Percentiles rank a stretch among this genome's conserved stretches.
Conservation (phyloP, 257 asterid genomes). For the Scutellaria galericulata region DNA sequence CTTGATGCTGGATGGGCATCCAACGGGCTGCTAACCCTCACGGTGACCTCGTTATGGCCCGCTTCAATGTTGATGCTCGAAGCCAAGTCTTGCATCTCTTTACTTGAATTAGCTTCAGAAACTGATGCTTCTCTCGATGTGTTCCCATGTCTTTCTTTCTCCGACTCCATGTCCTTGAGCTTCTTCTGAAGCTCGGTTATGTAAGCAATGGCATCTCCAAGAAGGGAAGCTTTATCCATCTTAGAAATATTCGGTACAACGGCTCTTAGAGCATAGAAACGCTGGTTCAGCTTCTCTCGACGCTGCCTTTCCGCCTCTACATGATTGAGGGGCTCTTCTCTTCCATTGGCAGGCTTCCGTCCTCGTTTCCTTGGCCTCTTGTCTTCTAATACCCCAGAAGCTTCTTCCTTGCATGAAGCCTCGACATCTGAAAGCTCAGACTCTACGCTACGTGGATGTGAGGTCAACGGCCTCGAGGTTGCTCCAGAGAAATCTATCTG, state of each 20-base stretch:
- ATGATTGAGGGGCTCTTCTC: conserved; percentile 89
- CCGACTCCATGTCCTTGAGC: conserved; percentile 73
- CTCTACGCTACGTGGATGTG: conserved; percentile 51
- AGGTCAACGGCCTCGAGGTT: conserved; percentile 51
- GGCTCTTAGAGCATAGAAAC: conserved; percentile 81
- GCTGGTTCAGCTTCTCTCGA: conserved; percentile 84
- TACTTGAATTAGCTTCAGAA: conserved; percentile 45
- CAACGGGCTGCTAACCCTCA: conserved; percentile 68
- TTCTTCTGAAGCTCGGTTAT: conserved; percentile 86
- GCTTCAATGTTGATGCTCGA: conserved; percentile 53
- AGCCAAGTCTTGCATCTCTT: conserved; percentile 35
- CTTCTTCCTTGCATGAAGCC: conserved; percentile 66
- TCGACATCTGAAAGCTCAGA: conserved; percentile 82
- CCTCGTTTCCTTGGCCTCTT: conserved; percentile 89
- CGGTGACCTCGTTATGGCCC: conserved; percentile 49
- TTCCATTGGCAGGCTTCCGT: conserved; percentile 84
- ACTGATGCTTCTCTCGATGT: conserved; percentile 46
- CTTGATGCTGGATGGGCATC: conserved; percentile 70
- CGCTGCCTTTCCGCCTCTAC: conserved; percentile 93
- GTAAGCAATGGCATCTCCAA: conserved; percentile 93
- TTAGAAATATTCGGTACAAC: conserved; percentile 92
- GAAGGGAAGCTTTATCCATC: conserved; percentile 92
- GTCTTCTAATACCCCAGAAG: conserved; percentile 49
- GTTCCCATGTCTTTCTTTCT: conserved; percentile 50
- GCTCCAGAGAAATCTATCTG: conserved; percentile 71